Conservation (phyloP, 805 yeast genomes). For the Starmera dryadoides region DNA sequence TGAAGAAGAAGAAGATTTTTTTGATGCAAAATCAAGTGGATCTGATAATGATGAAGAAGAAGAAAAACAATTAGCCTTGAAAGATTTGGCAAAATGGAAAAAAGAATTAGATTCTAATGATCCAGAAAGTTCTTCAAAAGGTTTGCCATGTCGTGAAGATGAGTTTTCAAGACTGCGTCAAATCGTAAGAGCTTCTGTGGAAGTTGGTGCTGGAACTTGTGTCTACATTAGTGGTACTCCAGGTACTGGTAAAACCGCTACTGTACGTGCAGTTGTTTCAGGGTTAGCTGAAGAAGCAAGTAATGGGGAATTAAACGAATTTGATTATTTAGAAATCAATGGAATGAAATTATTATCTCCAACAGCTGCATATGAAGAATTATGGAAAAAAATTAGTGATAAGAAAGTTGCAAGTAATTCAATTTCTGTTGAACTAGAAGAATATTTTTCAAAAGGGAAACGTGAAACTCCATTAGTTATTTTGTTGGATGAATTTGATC, state of each 20-base stretch:
- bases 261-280: slow-evolving; percentile 77
- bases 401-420: slow-evolving; percentile 55
- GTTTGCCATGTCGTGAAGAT: slow-evolving; percentile 80
- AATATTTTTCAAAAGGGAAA: slow-evolving; percentile 43
- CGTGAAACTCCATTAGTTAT: slow-evolving; percentile 44
- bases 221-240: slow-evolving; percentile 95
- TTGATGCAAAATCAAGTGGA: too few species aligned
- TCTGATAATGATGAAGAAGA: slow-evolving; percentile 10
- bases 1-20: slow-evolving; percentile 8
- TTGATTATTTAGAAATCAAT: slow-evolving; percentile 80
- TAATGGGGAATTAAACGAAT: slow-evolving; percentile 36
- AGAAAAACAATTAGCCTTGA: slow-evolving; percentile 15
- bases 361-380: slow-evolving; percentile 67
- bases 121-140: slow-evolving; percentile 29
- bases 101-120: slow-evolving; percentile 8
- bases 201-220: slow-evolving; percentile 69
- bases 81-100: slow-evolving; percentile 24
- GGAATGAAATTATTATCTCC: slow-evolving; percentile 83
- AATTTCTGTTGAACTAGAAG: slow-evolving; percentile 42
- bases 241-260: slow-evolving; percentile 96
- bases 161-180: slow-evolving; percentile 69
- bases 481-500: slow-evolving; percentile 89
- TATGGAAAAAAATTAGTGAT: slow-evolving; percentile 74
- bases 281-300: slow-evolving; percentile 43
- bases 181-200: slow-evolving; percentile 64